Base-by-base conservation (phyloP, 805 yeast species). In the Metschnikowia gelsemii region DNA sequence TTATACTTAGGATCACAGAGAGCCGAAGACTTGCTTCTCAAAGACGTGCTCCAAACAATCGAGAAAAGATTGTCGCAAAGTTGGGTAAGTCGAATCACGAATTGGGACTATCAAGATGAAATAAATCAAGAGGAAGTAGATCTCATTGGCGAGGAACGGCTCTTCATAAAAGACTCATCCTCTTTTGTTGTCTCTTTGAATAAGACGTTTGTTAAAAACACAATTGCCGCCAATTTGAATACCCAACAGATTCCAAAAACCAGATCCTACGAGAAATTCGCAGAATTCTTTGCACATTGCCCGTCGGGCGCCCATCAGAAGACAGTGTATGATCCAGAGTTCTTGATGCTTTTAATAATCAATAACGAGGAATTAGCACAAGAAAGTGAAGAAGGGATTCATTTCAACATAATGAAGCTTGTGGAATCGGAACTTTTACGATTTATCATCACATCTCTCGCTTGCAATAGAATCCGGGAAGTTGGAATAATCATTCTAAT, bases 271-370 rank as follows among this genome's bases (percentile, higher is more conserved):
- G 16, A 31, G 12, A 45, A 38, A 8, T 52, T 43, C 8, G 22
- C 25, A 11, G 22, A 37, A 11, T 46, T 52, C 18, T 19, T 27
- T 8, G 16, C 2, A 9, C 17, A 12, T 2, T 45, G 50, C 16
- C 22, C 37, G 8, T 21, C 38, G 5, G 38, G 45, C 4, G 40
- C 49, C 2, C 64, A 64, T 32, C 47, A 49, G 7, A 46, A 59
- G 1, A 57, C 68, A 0, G 49, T 64, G 5, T 86, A 89, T 59
- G 91, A 87, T 56, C 74, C 80, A n/a, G 80, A 83, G 54, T 87
- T 89, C 54, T 52, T 89, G 26, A 58, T 87, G 46, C 65, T 84
- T 40, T 56, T 82, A 45, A 61, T 82, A 4, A 57, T 84, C 26
- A 83, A 81, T 57, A 84, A 80, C 51, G 81, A 78, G 4, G 90